These are phyloP conservation scores for Takakia lepidozioides DNA, from an alignment of 225 moss, liverwort and hornwort species.

Conservation along the genomic window DNA sequence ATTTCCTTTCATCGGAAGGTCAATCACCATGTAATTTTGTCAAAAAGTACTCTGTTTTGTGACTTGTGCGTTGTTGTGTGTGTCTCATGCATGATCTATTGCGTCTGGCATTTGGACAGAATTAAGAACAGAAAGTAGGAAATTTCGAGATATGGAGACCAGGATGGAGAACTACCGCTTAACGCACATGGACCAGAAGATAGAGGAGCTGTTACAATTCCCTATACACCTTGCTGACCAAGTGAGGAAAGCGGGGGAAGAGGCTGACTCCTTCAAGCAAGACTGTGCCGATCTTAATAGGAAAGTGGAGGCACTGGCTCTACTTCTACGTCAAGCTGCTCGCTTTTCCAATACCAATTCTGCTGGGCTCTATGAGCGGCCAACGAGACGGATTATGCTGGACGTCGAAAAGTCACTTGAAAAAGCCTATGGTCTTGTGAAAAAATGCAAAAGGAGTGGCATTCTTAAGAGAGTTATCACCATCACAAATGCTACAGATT, in stretches of 20 bases:
- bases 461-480: constrained; percentile 81
- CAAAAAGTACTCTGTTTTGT: too few species aligned
- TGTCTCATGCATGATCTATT: too few species aligned
- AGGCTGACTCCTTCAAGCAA: constrained; percentile 63
- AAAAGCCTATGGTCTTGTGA: constrained; percentile 60
- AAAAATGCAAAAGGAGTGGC: constrained; percentile 80
- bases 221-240: constrained; percentile 43
- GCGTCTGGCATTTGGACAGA: too few species aligned
- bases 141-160: constrained; percentile 22
- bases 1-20: too few species aligned
- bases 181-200: constrained; percentile 25
- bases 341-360: constrained; percentile 43
- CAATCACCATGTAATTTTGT: too few species aligned
- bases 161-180: constrained; percentile 29
- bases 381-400: constrained; percentile 75
- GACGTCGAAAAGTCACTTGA: constrained; percentile 78
- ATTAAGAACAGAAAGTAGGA: too few species aligned
- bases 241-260: constrained; percentile 40
- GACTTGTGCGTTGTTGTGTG: too few species aligned
- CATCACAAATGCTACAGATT: constrained; percentile 74
- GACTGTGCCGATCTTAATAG: constrained; percentile 61
- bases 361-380: constrained; percentile 73
- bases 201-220: constrained; percentile 24
- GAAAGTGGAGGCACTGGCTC: constrained; percentile 47
- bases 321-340: constrained; percentile 45